Evolutionary conservation across 2,329 filamentous ascomycete genomes (phyloP), one percentile per base, ranked within the genome.

Genomic region (Diplodia sapinea): DNA sequence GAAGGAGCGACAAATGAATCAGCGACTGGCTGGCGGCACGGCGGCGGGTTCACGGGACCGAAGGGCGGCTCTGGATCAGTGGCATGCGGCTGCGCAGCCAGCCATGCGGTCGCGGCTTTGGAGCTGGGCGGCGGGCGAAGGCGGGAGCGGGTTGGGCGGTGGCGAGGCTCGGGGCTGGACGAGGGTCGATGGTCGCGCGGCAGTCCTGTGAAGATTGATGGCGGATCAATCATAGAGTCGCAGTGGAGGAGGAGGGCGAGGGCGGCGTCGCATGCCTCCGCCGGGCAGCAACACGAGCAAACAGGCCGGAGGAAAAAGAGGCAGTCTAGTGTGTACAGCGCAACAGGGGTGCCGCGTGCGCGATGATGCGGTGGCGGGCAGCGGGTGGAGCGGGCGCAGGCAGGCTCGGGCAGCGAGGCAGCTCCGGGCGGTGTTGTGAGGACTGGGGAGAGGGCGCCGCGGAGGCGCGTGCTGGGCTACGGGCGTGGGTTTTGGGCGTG

Each of bases 121-220:
- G 36, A 12, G 29, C 52, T 13, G 68, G 31, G 31, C 23, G n/a
- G 20, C 36, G 36, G 23, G n/a, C 49, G 23, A 33, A 2, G 31
- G 61, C 11, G n/a, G 68, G 61, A 20, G 59, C 64, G 67, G 67
- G 66, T 69, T 61, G 73, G 68, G 69, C 62, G 69, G 65, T 75
- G 71, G 40, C 70, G 47, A 43, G 38, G 29, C 52, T 72, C 70
- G 47, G 59, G 17, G 29, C 65, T 67, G 29, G 68, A 62, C 49
- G 62, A 15, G 12, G 66, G 20, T 31, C 69, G 63, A 62, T 71
- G 20, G 43, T 67, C 65, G 47, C 70, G 57, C 57, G 65, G 69
- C 68, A 56, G 72, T 75, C 75, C 77, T 63, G 76, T 79, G 69
- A 78, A 79, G 68, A 79, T 79, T 50, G 77, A 79, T 40, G 68